Evolutionary conservation across 805 yeast genomes (phyloP).

Genomic region (Metschnikowia arizonensis): DNA sequence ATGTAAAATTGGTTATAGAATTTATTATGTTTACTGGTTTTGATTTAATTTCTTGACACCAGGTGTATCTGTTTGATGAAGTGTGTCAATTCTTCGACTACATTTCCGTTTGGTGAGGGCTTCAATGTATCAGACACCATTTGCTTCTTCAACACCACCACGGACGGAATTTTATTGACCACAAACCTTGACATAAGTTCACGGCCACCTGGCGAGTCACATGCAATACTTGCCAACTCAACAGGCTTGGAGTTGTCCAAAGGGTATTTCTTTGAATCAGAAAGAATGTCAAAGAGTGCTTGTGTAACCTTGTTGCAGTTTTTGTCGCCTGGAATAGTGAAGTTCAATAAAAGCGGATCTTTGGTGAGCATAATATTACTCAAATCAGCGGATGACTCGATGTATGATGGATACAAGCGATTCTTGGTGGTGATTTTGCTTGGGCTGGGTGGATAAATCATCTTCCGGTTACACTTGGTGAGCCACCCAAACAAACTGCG

Average conservation of each 20-base stretch:
- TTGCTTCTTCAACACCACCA: conserved; percentile 65
- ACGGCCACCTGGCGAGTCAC: conserved; percentile 60
- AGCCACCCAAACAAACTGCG: conserved; percentile 18
- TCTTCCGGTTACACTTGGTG: conserved; percentile 18
- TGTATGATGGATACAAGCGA: conserved; percentile 36
- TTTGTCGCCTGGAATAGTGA: conserved; percentile 64
- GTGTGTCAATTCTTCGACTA: conserved; percentile 29
- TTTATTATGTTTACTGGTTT: neutral
- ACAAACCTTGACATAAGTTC: conserved; percentile 55
- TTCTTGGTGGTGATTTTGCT: conserved; percentile 35
- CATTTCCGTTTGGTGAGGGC: conserved; percentile 19
- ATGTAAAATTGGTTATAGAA: too few relatives aligned
- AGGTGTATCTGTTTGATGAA: conserved; percentile 27
- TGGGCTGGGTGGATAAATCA: conserved; percentile 42
- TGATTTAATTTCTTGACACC: too few relatives aligned
- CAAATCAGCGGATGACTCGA: conserved; percentile 57
- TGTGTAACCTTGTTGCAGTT: conserved; percentile 60
- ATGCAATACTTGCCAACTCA: conserved; percentile 66
- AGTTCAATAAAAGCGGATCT: conserved; percentile 65
- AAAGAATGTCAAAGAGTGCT: conserved; percentile 44
- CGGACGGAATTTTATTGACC: conserved; percentile 56
- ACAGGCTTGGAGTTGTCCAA: conserved; percentile 40
- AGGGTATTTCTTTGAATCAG: conserved; percentile 22
- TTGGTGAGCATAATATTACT: conserved; percentile 49
- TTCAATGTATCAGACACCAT: conserved; percentile 41